Base-by-base conservation (phyloP, 75 land plant species). In the Cunninghamia lanceolata region DNA sequence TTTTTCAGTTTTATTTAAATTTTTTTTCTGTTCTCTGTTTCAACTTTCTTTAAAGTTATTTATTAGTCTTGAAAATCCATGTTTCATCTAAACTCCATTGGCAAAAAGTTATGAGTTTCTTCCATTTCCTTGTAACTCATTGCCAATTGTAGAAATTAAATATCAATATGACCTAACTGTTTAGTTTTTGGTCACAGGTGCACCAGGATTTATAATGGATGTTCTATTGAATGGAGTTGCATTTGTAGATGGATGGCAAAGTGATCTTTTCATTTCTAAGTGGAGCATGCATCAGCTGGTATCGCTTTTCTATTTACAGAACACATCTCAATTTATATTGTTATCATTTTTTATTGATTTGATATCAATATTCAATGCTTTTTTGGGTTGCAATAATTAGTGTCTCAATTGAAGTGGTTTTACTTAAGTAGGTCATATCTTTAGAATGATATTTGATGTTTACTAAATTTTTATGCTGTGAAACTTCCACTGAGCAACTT, bases 261-360 rank as follows among this genome's bases (percentile, higher is more conserved):
- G 92, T 63, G 95, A 98, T 50, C 94, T 98, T 56, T 98, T 98
- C 71, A 90, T 98, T 87, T 96, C 99, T 59, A 96, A 95, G 86
- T 98, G 99, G 99, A 95, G 95, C 92, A 98, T 96, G 99, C 99
- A 98, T 86, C 99, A 98, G 82, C 90, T 98, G 96, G 99, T 98
- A 98, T 90, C 80, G 15, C 30, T 66, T 38, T 30, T 59, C 54
- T 38, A 14, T 45, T 80, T n/a, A 42, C 82, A 80, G 4, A 15
- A 35, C 47, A 39, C 43, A n/a, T 17, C 85, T 40, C 80, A 19
- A 63, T 63, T n/a, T 25, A 6, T 25, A 63, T 63, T 25, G 68
- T 7, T 25, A 1, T 63, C 6, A 50, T 63, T 63, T 63, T 7
- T 63, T 21, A 25, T 0, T 63, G n/a, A 5, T 63, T 63, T 63